phyloP scores from a whole-genome alignment of 805 yeast species.

The Saturnispora dispora region DNA sequence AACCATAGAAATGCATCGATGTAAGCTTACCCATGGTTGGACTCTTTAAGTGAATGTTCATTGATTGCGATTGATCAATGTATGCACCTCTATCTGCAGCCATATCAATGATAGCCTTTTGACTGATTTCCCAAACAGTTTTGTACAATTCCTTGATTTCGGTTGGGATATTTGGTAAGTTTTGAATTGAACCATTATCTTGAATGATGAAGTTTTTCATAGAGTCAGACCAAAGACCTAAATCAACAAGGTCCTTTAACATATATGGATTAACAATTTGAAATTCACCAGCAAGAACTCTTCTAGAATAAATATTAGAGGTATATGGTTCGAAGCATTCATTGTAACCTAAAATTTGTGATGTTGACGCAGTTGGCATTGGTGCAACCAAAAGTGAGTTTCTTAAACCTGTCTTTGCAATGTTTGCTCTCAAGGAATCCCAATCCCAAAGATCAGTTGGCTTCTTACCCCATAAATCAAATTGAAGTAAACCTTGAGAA shows the following conservation, averaged over 20 bases:
- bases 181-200: slow-evolving; percentile 51
- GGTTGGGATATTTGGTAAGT: slow-evolving; percentile 44
- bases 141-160: slow-evolving; percentile 46
- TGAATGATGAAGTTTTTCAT: slow-evolving; percentile 49
- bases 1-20: slow-evolving; percentile 97
- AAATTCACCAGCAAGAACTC: slow-evolving; percentile 57
- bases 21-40: slow-evolving; percentile 98
- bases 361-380: slow-evolving; percentile 62
- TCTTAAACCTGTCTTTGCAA: slow-evolving; percentile 44
- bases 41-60: slow-evolving; percentile 82
- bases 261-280: slow-evolving; percentile 54
- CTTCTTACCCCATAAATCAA: slow-evolving; percentile 49
- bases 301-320: slow-evolving; percentile 52
- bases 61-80: slow-evolving; percentile 87
- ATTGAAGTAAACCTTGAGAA: slow-evolving; percentile 47
- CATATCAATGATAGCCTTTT: slow-evolving; percentile 49
- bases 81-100: slow-evolving; percentile 73
- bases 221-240: slow-evolving; percentile 48
- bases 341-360: slow-evolving; percentile 52
- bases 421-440: slow-evolving; percentile 43
- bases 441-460: slow-evolving; percentile 52
- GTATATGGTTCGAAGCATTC: slow-evolving; percentile 60
- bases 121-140: slow-evolving; percentile 57
- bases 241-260: slow-evolving; percentile 47
- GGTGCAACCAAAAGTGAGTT: slow-evolving; percentile 55